phyloP scores from a whole-genome alignment of 2,329 filamentous ascomycete genomes.

The Neofusicoccum cordaticola region DNA sequence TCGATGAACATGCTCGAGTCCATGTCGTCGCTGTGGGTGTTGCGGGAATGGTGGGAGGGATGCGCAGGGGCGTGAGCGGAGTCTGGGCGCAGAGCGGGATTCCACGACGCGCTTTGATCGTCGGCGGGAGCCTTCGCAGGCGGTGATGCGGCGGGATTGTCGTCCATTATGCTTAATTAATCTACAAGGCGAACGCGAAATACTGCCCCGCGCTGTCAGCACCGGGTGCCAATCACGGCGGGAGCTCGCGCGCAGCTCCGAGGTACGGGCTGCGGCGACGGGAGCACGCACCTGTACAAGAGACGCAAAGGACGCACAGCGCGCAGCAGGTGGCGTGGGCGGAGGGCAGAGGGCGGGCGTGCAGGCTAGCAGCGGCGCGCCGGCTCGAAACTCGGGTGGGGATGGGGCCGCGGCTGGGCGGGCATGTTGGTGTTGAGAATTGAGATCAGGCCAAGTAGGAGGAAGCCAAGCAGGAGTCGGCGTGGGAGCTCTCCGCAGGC shows the following conservation, averaged over 20 bases:
- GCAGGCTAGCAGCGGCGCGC: neutral
- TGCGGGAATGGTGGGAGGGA: slow-evolving; percentile 18
- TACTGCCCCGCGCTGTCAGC: slow-evolving; percentile 6
- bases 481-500: neutral
- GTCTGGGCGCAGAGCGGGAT: slow-evolving; percentile 54
- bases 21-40: slow-evolving; percentile 17
- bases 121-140: slow-evolving; percentile 9
- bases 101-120: slow-evolving; percentile 45
- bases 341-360: slow-evolving; percentile 18
- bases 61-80: slow-evolving; percentile 21
- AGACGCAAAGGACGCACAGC: slow-evolving; percentile 24
- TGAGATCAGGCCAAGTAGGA: slow-evolving; percentile 10
- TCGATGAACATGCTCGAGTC: slow-evolving; percentile 23
- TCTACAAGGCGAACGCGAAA: neutral
- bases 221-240: neutral
- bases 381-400: neutral
- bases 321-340: slow-evolving; percentile 4
- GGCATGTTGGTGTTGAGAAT: slow-evolving; percentile 10
- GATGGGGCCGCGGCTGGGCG: neutral
- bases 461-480: neutral
- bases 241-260: neutral
- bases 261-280: neutral
- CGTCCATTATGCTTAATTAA: slow-evolving; percentile 13
- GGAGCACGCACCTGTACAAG: slow-evolving; percentile 34
- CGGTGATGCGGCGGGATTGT: slow-evolving; percentile 8